Evolutionary conservation across 768 basidiomycete genomes (phyloP).

Genomic region (Hericium erinaceus): DNA sequence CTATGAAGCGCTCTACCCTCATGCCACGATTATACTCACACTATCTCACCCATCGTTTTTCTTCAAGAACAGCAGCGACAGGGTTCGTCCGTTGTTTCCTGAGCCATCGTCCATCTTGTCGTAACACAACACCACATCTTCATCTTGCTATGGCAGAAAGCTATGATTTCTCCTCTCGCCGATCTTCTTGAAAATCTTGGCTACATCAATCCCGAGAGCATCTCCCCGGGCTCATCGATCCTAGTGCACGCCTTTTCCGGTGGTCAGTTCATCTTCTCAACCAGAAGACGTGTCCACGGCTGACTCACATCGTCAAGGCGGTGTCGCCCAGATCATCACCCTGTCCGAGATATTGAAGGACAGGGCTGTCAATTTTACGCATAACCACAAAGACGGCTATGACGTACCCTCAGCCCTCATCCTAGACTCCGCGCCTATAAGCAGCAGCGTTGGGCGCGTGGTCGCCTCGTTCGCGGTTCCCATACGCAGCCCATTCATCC

Average conservation of each 20-base stretch:
- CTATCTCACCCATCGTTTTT: conserved; percentile 3
- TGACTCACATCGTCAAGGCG: neutral
- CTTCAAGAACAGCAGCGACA: neutral
- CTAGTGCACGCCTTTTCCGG: conserved; percentile 12
- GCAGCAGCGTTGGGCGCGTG: neutral
- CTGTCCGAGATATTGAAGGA: neutral
- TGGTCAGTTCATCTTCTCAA: neutral
- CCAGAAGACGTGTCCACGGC: neutral
- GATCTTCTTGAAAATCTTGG: neutral
- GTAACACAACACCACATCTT: neutral
- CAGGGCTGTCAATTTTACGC: neutral
- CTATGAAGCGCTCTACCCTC: conserved; percentile 10
- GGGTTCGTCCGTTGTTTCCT: conserved; percentile 2
- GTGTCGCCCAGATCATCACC: neutral
- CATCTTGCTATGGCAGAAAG: neutral
- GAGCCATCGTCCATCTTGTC: neutral
- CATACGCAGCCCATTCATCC: conserved; percentile 2
- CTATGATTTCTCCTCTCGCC: neutral
- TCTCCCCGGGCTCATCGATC: neutral
- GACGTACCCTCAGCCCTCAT: conserved; percentile 8
- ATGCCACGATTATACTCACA: conserved; percentile 7
- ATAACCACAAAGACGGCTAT: neutral
- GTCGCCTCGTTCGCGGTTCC: conserved; percentile 10
- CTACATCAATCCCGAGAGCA: neutral
- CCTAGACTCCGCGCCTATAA: conserved; percentile 14